These are phyloP conservation scores for Bretziella fagacearum DNA, from an alignment of 2,329 filamentous ascomycete genomes.

Conservation along the genomic window DNA sequence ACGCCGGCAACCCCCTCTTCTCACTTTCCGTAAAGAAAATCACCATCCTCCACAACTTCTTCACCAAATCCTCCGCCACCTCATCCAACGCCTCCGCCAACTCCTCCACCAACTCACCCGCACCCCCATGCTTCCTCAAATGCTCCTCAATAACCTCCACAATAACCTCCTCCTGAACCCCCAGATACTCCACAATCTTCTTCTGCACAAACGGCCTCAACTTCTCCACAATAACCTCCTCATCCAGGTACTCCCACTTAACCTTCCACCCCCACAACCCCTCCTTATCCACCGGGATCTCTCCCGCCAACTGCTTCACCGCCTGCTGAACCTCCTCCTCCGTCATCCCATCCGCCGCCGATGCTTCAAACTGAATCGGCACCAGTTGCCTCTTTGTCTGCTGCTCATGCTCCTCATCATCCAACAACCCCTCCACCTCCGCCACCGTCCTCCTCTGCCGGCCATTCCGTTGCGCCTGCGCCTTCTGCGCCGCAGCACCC, in stretches of 20 bases:
- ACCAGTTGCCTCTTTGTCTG: conserved; percentile 58
- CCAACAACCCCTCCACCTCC: conserved; percentile 83
- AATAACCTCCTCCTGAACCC: conserved; percentile 88
- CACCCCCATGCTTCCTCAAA: conserved; percentile 54
- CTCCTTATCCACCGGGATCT: conserved; percentile 75
- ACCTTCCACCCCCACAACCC: conserved; percentile 86
- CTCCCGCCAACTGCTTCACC: conserved; percentile 63
- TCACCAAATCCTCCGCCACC: conserved; percentile 82
- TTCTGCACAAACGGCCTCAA: conserved; percentile 91
- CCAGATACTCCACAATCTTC: conserved; percentile 93
- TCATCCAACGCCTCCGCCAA: conserved; percentile 83
- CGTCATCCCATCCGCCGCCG: conserved; percentile 46
- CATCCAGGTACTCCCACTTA: conserved; percentile 82
- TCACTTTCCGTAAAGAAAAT: conserved; percentile 96
- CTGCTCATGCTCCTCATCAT: conserved; percentile 77
- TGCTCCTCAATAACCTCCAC: conserved; percentile 87
- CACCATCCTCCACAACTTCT: conserved; percentile 96
- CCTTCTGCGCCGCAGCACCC: conserved; percentile 67
- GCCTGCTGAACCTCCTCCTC: conserved; percentile 79
- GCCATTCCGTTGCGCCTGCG: conserved; percentile 37
- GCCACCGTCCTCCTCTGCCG: conserved; percentile 63
- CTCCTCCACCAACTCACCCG: conserved; percentile 69
- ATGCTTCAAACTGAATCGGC: conserved; percentile 65
- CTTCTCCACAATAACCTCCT: conserved; percentile 64
- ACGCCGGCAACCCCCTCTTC: conserved; percentile 67